Conservation (phyloP, 1,284 basidiomycete genomes). For the Moesziomyces aphidis region DNA sequence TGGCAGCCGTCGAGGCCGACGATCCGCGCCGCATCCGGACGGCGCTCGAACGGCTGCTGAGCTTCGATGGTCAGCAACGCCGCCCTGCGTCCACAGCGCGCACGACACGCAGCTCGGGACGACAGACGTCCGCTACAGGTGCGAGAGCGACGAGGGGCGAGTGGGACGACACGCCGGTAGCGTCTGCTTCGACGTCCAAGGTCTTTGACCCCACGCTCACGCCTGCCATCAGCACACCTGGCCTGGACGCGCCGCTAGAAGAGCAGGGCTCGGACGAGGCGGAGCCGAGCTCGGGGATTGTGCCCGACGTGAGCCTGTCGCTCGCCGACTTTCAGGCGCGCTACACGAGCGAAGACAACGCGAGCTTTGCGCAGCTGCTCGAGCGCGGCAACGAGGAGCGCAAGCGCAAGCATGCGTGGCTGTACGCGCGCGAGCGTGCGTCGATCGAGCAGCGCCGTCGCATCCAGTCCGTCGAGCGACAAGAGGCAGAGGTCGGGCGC, state of each 20-base stretch:
- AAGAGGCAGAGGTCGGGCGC: constrained; percentile 30
- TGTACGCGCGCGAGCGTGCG: constrained; percentile 47
- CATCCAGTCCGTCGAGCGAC: constrained; percentile 13
- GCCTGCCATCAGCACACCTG: constrained; percentile 14
- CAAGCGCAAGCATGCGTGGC: constrained; percentile 50
- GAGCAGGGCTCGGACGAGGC: constrained; percentile 8
- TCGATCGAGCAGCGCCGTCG: constrained; percentile 35
- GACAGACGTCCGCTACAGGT: neutral
- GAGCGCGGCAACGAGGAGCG: constrained; percentile 49
- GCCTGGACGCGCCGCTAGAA: neutral
- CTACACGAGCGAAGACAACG: constrained; percentile 66
- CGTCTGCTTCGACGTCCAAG: neutral
- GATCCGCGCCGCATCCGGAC: constrained; percentile 29
- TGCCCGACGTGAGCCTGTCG: constrained; percentile 32
- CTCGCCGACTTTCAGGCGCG: constrained; percentile 54
- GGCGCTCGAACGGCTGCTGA: constrained; percentile 37
- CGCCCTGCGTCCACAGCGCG: constrained; percentile 4
- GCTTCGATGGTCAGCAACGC: constrained; percentile 30
- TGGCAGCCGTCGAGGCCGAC: constrained; percentile 55
- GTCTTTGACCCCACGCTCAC: constrained; percentile 25
- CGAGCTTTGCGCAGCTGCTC: constrained; percentile 60
- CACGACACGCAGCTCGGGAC: neutral
- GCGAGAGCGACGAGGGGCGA: constrained; percentile 1
- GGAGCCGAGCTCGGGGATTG: constrained; percentile 19
- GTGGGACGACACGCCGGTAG: constrained; percentile 44